Base-by-base conservation (phyloP, 495 filamentous ascomycete genomes). In the Hyaloscypha finlandica region DNA sequence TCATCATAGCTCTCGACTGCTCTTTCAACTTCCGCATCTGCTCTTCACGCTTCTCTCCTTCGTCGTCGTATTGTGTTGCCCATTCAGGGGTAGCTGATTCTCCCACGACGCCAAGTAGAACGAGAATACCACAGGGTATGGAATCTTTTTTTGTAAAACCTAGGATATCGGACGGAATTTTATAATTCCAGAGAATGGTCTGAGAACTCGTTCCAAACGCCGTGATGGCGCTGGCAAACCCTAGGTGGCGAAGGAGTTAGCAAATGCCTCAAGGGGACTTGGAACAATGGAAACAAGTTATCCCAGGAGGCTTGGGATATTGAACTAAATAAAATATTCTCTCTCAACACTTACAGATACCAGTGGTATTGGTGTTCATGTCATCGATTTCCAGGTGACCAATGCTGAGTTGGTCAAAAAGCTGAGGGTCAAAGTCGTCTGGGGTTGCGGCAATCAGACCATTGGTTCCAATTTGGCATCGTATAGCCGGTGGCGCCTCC, bases 121-220 rank as follows among this genome's bases (percentile, higher is more conserved):
- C 86, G 39, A 90, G 77, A 58, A 90, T 76, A 35, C 86, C 88
- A 76, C 86, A 89, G 3, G 88, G 88, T 4, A 90, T 78, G 8
- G 82, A 83, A 53, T 84, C 81, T 19, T 78, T 78, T 5, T 80
- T 77, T 19, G 83, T 75, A 61, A 89, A 83, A 6, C 76, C 59
- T 2, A 86, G 70, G 45, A 88, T 77, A 35, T 79, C 76, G 54
- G 81, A 78, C 2, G 87, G 84, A 64, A 88, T 85, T 62, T 81
- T 78, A 77, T 85, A 88, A 71, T 81, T 85, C 86, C 86, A 89
- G 30, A 89, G 78, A 22, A 85, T 78, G 8, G 81, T 69, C 76
- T 85, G 78, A 64, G 73, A 77, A 42, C 79, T 75, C 30, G 84
- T 84, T 22, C 81, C 79, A 61, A 82, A 78, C 0, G 86, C 86